These are phyloP conservation scores for Dryas alaskensis DNA, from an alignment of 306 rosid species.

Conservation along the genomic window DNA sequence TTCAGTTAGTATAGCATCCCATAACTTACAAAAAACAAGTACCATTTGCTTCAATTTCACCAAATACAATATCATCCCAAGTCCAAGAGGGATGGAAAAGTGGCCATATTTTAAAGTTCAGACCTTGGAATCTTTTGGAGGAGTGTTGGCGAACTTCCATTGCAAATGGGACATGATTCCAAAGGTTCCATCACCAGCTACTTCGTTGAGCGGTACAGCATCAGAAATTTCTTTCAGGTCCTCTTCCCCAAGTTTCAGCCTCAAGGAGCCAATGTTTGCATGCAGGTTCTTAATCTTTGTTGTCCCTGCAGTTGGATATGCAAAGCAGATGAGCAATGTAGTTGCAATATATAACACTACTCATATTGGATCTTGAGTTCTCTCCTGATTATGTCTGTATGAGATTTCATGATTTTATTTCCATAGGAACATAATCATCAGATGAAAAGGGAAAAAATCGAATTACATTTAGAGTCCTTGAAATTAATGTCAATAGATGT, in stretches of 20 bases:
- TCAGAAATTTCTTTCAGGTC: slow-evolving; percentile 47
- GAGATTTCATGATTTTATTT: too few relatives aligned
- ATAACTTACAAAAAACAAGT: too few relatives aligned
- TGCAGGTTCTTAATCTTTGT: slow-evolving; percentile 64
- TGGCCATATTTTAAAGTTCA: background rate
- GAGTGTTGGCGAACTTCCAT: slow-evolving; percentile 60
- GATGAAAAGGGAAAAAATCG: too few relatives aligned
- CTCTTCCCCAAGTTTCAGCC: slow-evolving; percentile 40
- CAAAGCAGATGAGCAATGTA: background rate
- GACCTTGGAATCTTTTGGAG: slow-evolving; percentile 27
- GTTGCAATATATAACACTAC: too few relatives aligned
- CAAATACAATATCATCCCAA: background rate
- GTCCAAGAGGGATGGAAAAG: background rate
- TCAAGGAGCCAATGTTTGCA: slow-evolving; percentile 51
- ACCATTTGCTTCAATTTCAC: too few relatives aligned
- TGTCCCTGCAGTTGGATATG: slow-evolving; percentile 37
- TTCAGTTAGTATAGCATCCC: too few relatives aligned
- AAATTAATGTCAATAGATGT: too few relatives aligned
- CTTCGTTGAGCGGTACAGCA: slow-evolving; percentile 44
- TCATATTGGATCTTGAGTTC: too few relatives aligned
- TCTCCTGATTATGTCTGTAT: too few relatives aligned
- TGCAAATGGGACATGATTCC: background rate
- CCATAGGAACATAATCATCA: too few relatives aligned
- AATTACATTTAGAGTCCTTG: too few relatives aligned
- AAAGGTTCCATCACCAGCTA: slow-evolving; percentile 42